Conservation (phyloP, 306 rosid genomes). For the Herpetospermum pedunculosum region DNA sequence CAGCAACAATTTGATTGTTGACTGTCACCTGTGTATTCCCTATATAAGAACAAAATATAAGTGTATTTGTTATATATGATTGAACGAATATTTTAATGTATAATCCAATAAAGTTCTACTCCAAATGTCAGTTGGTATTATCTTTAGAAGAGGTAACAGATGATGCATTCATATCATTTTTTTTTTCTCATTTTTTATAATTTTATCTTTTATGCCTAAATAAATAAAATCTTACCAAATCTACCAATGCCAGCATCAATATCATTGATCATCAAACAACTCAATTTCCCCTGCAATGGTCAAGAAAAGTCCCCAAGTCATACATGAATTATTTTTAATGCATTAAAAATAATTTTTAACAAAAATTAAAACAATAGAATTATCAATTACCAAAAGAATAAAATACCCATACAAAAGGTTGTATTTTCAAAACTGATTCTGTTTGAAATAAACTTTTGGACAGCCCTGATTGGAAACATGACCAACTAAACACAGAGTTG, state of each 20-base stretch:
- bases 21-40: slow-evolving; percentile 95
- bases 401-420: neutral
- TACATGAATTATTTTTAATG: neutral
- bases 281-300: slow-evolving; percentile 71
- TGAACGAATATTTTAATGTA: neutral
- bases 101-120: neutral
- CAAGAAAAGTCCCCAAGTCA: slow-evolving; percentile 7
- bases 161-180: neutral
- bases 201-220: neutral
- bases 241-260: slow-evolving; percentile 97
- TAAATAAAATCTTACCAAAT: slow-evolving; percentile 51
- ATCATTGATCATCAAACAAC: slow-evolving; percentile 96
- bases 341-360: neutral
- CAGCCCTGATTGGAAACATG: slow-evolving; percentile 1
- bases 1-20: slow-evolving; percentile 94
- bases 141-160: neutral
- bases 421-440: neutral
- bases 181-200: neutral
- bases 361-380: neutral
- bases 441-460: neutral
- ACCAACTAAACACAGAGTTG: neutral
- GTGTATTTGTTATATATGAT: neutral
- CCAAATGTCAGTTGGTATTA: neutral
- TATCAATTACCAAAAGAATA: neutral
- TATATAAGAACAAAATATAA: slow-evolving; percentile 19